phyloP scores from a whole-genome alignment of 345 rosid genomes.

The sweet orange (Citrus sinensis) region DNA sequence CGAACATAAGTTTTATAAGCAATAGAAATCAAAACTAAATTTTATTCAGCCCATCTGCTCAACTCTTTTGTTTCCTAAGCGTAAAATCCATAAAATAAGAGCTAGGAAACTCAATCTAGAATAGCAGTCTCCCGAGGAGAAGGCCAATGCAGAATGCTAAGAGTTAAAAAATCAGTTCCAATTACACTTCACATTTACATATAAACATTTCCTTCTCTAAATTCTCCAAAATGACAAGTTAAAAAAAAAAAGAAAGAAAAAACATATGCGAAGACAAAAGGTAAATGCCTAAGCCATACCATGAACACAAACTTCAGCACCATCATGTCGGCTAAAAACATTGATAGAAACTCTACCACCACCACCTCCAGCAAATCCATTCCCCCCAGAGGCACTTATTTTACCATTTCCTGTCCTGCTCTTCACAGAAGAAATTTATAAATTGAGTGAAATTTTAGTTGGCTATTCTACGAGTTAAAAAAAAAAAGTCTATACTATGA shows the following conservation, averaged over 20 bases:
- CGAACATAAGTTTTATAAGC: too few species aligned
- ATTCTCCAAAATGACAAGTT: neutral
- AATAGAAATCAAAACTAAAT: too few species aligned
- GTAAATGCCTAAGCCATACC: slow-evolving; percentile 32
- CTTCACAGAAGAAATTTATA: slow-evolving; percentile 15
- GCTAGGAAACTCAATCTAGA: too few species aligned
- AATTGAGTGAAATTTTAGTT: neutral
- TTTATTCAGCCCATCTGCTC: neutral
- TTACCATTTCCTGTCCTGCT: slow-evolving; percentile 57
- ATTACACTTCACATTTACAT: too few species aligned
- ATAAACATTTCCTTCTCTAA: neutral
- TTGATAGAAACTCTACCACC: slow-evolving; percentile 66
- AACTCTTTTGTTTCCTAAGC: neutral
- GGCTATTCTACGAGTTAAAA: too few species aligned
- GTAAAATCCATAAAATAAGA: neutral
- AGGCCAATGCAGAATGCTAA: neutral
- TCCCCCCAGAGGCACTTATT: slow-evolving; percentile 61
- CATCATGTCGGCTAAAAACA: slow-evolving; percentile 72
- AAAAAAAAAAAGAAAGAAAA: neutral
- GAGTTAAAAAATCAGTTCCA: neutral
- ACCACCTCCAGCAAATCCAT: slow-evolving; percentile 79
- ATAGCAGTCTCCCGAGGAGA: neutral
- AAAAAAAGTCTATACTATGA: neutral
- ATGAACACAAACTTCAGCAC: slow-evolving; percentile 40
- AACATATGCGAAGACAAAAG: neutral